These are phyloP conservation scores for Tolypocladium ovalisporum DNA, from an alignment of 2,329 filamentous ascomycete species.

Conservation along the genomic window DNA sequence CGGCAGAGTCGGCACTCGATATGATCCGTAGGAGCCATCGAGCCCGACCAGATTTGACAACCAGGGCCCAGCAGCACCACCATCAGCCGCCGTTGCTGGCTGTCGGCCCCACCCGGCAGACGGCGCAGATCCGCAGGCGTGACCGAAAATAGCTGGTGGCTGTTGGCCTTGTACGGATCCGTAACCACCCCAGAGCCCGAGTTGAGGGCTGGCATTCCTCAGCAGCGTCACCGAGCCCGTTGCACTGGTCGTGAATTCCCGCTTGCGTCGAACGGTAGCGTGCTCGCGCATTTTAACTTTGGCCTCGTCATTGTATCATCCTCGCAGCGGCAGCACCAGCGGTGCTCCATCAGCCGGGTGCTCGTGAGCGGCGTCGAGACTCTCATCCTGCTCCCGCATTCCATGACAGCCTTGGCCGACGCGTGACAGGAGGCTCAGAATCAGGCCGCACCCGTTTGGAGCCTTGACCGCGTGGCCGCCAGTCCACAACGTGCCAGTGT, in stretches of 20 bases:
- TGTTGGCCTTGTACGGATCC: neutral
- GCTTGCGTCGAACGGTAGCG: neutral
- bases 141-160: neutral
- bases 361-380: too few relatives aligned
- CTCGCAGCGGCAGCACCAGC: too few relatives aligned
- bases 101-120: neutral
- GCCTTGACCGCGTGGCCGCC: neutral
- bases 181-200: neutral
- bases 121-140: neutral
- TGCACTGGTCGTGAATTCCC: neutral
- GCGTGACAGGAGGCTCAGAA: neutral
- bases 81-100: neutral
- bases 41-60: too few relatives aligned
- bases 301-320: neutral
- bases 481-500: neutral
- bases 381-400: neutral
- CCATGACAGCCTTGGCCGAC: neutral
- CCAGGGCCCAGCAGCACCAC: neutral
- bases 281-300: neutral
- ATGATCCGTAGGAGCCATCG: too few relatives aligned
- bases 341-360: too few relatives aligned
- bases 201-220: neutral
- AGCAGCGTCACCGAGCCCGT: neutral
- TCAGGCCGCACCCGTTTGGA: too few relatives aligned
- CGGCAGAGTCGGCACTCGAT: neutral